Evolutionary conservation across 257 asterid species (phyloP).

Genomic region (Leonotis leonurus): DNA sequence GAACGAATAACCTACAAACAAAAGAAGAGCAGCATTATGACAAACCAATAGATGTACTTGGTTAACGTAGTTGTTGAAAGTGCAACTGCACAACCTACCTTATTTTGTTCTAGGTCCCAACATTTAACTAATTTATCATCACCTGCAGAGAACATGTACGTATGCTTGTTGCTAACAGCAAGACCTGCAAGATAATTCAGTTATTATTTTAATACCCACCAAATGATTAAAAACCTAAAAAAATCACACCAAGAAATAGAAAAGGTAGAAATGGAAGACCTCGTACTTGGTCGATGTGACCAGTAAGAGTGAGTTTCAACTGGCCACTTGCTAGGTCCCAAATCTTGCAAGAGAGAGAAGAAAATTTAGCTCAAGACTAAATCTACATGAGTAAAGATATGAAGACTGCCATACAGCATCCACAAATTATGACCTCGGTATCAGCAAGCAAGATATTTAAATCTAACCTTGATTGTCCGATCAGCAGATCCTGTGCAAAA

Average conservation of each 20-base stretch:
- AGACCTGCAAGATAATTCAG: conserved; percentile 49
- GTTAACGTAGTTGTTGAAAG: neutral
- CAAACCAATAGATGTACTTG: neutral
- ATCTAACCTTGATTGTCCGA: conserved; percentile 78
- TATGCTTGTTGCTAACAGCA: conserved; percentile 79
- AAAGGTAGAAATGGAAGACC: conserved; percentile 35
- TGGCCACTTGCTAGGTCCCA: conserved; percentile 90
- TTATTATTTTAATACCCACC: neutral
- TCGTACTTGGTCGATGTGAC: conserved; percentile 90
- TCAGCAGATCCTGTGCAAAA: conserved; percentile 96
- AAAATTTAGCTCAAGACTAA: too few species aligned
- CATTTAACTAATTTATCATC: conserved; percentile 97
- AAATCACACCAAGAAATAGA: neutral
- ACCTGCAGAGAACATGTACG: conserved; percentile 98
- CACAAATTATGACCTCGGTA: too few species aligned
- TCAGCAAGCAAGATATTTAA: neutral
- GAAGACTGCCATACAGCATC: too few species aligned
- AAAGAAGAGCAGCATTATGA: neutral
- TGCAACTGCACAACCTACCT: conserved; percentile 54
- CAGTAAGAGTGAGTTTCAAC: conserved; percentile 80
- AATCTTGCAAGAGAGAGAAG: conserved; percentile 44
- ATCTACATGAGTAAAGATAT: too few species aligned
- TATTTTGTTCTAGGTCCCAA: conserved; percentile 98
- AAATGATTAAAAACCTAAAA: neutral
- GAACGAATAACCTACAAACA: conserved; percentile 76